These are phyloP conservation scores for Limonium bicolor DNA, from an alignment of 148 eudicot species.

Conservation along the genomic window DNA sequence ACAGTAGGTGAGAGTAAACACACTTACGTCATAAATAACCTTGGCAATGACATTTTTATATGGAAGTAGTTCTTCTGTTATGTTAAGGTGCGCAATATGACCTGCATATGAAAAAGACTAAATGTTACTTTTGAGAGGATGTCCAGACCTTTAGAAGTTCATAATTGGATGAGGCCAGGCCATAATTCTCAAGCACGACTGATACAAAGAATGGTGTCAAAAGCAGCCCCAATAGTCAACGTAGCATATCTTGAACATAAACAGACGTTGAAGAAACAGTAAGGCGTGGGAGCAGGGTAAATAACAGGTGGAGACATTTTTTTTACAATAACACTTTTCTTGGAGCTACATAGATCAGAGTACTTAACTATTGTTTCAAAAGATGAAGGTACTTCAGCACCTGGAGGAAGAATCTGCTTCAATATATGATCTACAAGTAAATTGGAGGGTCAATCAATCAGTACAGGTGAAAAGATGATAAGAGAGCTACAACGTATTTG, in stretches of 20 bases:
- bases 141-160: background rate
- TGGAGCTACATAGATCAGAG: conserved; percentile 2
- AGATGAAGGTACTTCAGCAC: conserved; percentile 84
- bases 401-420: conserved; percentile 90
- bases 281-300: background rate
- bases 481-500: too few relatives aligned
- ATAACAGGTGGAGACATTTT: background rate
- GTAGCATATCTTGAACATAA: conserved; percentile 1
- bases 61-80: conserved; percentile 74
- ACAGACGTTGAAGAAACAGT: background rate
- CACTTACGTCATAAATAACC: conserved; percentile 92
- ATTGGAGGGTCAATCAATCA: conserved; percentile 6
- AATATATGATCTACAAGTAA: conserved; percentile 61
- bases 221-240: too few relatives aligned
- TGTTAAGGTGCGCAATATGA: conserved; percentile 94
- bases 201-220: too few relatives aligned
- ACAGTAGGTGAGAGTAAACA: conserved; percentile 1
- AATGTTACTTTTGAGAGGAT: conserved; percentile 2
- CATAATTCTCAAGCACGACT: too few relatives aligned
- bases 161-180: background rate
- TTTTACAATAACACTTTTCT: background rate
- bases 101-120: conserved; percentile 44
- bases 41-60: conserved; percentile 82
- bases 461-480: too few relatives aligned
- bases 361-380: conserved; percentile 99